Percentiles rank a stretch among this genome's conserved stretches.
phyloP scores from a whole-genome alignment of 352 stramenopile species.

The Globisporangium orthogonon region DNA sequence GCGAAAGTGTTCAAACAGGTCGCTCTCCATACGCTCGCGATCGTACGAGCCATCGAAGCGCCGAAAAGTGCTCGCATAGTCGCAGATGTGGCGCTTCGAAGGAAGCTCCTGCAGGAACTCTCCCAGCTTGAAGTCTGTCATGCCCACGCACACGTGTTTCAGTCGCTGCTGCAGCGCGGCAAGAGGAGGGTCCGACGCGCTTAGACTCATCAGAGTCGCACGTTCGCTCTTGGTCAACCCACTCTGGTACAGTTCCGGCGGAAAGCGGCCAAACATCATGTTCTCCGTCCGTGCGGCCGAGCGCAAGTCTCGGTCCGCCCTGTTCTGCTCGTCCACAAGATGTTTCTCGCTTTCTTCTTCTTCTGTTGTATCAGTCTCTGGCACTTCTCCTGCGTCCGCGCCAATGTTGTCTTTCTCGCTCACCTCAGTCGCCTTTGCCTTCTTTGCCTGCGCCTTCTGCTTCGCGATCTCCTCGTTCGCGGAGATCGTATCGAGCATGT shows the following conservation, averaged over 20 bases:
- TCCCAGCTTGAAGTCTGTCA: constrained; percentile 83
- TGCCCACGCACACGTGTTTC: constrained; percentile 53
- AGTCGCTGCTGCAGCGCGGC: constrained; percentile 40
- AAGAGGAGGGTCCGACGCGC: constrained; percentile 48
- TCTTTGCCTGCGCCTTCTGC: constrained; percentile 35
- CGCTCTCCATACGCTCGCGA: constrained; percentile 32
- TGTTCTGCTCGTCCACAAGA: constrained; percentile 37
- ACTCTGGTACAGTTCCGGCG: constrained; percentile 46
- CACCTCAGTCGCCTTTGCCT: constrained; percentile 16
- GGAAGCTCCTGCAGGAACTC: constrained; percentile 89
- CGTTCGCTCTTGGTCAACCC: constrained; percentile 64
- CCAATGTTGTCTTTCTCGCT: constrained; percentile 8
- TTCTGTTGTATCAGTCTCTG: constrained; percentile 25
- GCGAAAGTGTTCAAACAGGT: constrained; percentile 76
- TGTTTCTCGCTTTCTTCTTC: constrained; percentile 39
- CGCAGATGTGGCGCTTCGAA: constrained; percentile 88
- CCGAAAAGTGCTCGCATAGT: constrained; percentile 58
- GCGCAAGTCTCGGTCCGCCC: constrained; percentile 19
- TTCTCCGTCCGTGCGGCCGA: constrained; percentile 31
- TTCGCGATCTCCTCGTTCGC: constrained; percentile 44
- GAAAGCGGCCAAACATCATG: constrained; percentile 69
- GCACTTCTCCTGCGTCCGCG: constrained; percentile 19
- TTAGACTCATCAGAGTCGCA: constrained; percentile 35
- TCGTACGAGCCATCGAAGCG: constrained; percentile 49
- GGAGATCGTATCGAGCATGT: constrained; percentile 49